Conservation (phyloP, 106 monocot genomes). For the Cymbidium sinense region DNA sequence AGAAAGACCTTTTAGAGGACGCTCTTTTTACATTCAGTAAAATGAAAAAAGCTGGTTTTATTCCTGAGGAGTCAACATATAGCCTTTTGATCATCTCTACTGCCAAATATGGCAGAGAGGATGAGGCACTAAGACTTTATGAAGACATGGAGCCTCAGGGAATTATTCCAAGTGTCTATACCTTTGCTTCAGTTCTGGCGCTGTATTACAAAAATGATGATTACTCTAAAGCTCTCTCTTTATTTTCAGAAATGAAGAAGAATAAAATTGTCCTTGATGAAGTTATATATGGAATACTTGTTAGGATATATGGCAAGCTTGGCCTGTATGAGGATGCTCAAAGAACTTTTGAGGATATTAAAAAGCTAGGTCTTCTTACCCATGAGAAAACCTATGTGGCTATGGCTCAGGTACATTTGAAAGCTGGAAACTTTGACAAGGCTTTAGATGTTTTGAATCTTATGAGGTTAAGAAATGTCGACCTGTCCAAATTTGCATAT, state of each 20-base stretch:
- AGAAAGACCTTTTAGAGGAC: constrained; percentile 42
- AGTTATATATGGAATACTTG: constrained; percentile 89
- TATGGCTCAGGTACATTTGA: constrained; percentile 90
- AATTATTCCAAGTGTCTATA: constrained; percentile 76
- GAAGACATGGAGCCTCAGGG: constrained; percentile 67
- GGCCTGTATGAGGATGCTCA: constrained; percentile 84
- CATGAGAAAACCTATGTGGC: constrained; percentile 85
- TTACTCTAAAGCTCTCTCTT: constrained; percentile 78
- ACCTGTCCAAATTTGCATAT: constrained; percentile 58
- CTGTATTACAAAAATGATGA: constrained; percentile 63
- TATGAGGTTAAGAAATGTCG: constrained; percentile 56
- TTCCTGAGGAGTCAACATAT: constrained; percentile 79
- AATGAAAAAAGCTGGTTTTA: constrained; percentile 54
- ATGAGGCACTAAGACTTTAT: constrained; percentile 58
- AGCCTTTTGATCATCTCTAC: constrained; percentile 59
- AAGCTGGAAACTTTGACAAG: constrained; percentile 52
- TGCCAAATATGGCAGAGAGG: constrained; percentile 41
- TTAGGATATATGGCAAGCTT: constrained; percentile 95
- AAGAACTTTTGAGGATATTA: constrained; percentile 54
- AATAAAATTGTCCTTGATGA: constrained; percentile 73
- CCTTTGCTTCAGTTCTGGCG: constrained; percentile 68
- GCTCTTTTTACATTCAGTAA: constrained; percentile 56
- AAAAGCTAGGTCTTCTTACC: constrained; percentile 55
- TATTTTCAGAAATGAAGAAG: constrained; percentile 76
- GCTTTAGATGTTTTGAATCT: constrained; percentile 64